phyloP scores from a whole-genome alignment of 371 early-diverging fungal species.

The Mucor piriformis region DNA sequence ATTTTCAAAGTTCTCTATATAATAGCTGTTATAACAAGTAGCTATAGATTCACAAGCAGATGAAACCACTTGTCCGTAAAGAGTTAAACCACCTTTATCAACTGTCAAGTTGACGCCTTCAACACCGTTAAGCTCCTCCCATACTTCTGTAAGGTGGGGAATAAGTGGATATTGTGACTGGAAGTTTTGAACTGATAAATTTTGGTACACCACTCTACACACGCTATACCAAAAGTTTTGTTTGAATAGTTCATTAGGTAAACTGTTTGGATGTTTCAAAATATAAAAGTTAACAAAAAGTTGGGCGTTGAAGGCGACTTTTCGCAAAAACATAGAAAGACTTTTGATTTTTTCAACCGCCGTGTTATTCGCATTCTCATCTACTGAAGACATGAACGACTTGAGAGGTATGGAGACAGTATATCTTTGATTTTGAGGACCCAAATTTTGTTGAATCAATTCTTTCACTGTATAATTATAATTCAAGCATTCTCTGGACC shows the following conservation, averaged over 20 bases:
- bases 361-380: not conserved
- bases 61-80: not conserved
- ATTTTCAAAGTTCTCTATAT: not conserved
- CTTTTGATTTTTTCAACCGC: not conserved
- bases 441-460: conserved; percentile 1
- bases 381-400: not conserved
- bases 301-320: conserved; percentile 4
- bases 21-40: conserved; percentile 1
- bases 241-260: not conserved
- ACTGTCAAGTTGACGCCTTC: not conserved
- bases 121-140: not conserved
- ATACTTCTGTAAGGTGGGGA: not conserved
- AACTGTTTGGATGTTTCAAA: not conserved
- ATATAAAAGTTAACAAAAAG: not conserved
- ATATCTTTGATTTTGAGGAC: conserved; percentile 1
- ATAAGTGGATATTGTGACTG: not conserved
- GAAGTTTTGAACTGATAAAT: not conserved
- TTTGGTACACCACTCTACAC: not conserved
- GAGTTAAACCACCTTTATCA: not conserved
- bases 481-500: not conserved
- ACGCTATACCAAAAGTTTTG: conserved; percentile 6
- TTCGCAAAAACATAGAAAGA: not conserved
- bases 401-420: conserved; percentile 1
- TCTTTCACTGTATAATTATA: conserved; percentile 6
- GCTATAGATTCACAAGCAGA: conserved; percentile 3